These are phyloP conservation scores for Neurospora sp. DNA, from an alignment of 495 filamentous ascomycete species.

Conservation along the genomic window DNA sequence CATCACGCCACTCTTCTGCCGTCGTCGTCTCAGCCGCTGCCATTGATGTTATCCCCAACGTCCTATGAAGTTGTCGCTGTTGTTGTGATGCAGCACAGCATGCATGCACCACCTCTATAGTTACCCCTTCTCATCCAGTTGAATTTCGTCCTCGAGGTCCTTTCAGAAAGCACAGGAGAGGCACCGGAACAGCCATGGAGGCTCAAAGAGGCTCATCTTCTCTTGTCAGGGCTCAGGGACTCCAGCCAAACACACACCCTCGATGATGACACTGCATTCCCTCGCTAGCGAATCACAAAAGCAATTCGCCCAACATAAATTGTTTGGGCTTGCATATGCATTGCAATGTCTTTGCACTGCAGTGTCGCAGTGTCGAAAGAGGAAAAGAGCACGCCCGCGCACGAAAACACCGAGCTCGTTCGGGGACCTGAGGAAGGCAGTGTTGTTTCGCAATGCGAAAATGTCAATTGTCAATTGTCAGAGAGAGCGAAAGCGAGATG, in stretches of 20 bases:
- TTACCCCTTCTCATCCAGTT: not conserved
- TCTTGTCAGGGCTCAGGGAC: not conserved
- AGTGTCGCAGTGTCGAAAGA: not conserved
- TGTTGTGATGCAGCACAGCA: not conserved
- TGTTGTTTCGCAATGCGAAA: not conserved
- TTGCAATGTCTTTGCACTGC: not conserved
- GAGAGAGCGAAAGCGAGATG: not conserved
- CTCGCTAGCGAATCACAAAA: not conserved
- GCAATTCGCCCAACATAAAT: not conserved
- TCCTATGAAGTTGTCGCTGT: not conserved
- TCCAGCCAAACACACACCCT: not conserved
- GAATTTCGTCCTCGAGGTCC: not conserved
- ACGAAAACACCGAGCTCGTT: not conserved
- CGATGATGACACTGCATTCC: not conserved
- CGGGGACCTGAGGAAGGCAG: not conserved
- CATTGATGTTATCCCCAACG: too few species aligned
- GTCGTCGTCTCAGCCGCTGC: not conserved
- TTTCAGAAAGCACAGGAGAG: not conserved
- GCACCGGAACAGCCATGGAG: not conserved
- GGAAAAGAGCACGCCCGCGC: not conserved
- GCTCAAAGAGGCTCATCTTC: not conserved
- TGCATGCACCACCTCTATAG: not conserved
- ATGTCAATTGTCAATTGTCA: not conserved
- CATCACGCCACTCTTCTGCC: not conserved
- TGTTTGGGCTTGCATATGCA: not conserved